A percentile compares a stretch with the other conserved stretches of the same genome.
Conservation (phyloP, 2,329 filamentous ascomycete species). For the Thelonectria blattea region DNA sequence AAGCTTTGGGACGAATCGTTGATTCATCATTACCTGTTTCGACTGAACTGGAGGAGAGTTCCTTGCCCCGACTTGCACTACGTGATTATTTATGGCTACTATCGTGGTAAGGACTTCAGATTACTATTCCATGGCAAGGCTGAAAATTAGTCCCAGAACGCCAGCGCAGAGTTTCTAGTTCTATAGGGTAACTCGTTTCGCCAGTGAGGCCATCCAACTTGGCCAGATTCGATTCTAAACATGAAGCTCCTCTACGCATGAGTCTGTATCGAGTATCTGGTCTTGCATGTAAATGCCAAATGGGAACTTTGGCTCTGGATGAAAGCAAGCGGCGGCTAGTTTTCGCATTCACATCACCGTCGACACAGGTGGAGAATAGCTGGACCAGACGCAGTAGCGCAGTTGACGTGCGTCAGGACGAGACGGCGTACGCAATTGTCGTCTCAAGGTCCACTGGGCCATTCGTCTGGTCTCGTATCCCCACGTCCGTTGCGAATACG, state of each 20-base stretch:
- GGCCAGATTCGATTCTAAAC: neutral
- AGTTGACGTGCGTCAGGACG: conserved; percentile 19
- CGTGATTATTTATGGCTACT: neutral
- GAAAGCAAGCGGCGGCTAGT: conserved; percentile 10
- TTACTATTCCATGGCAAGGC: neutral
- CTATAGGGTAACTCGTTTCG: neutral
- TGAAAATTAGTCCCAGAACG: neutral
- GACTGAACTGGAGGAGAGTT: neutral
- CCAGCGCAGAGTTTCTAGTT: neutral
- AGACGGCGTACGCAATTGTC: neutral
- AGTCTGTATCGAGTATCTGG: neutral
- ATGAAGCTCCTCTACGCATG: neutral
- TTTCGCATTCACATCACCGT: conserved; percentile 18
- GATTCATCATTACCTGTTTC: neutral
- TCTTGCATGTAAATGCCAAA: neutral
- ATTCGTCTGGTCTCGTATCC: conserved; percentile 6
- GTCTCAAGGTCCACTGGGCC: conserved; percentile 7
- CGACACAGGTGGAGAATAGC: conserved; percentile 17
- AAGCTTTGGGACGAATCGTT: conserved; percentile 10
- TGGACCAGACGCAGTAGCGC: conserved; percentile 23
- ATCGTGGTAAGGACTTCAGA: neutral
- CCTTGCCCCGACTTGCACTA: neutral
- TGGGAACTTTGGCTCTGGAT: neutral
- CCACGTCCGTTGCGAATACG: conserved; percentile 2
- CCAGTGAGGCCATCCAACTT: neutral